Percentiles rank a stretch among this genome's conserved stretches.
phyloP scores from a whole-genome alignment of 345 rosid species.

The Cardamine occulta region DNA sequence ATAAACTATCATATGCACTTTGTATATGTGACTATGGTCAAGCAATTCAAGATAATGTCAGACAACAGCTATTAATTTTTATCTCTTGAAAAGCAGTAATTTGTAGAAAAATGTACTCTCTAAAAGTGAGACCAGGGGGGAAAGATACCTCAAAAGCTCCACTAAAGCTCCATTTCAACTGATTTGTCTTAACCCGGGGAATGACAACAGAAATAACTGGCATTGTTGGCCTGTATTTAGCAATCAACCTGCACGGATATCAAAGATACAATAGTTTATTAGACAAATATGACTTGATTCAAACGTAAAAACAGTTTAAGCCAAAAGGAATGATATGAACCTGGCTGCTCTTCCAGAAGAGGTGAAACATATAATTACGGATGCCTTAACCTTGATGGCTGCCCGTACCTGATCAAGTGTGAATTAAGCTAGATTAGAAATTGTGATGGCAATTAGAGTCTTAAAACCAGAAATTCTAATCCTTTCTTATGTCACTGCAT shows the following conservation, averaged over 20 bases:
- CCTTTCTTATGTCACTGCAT: not conserved
- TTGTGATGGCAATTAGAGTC: not conserved
- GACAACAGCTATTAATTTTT: not conserved
- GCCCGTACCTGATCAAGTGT: constrained; percentile 72
- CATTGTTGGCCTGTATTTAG: constrained; percentile 98
- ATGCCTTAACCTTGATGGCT: constrained; percentile 98
- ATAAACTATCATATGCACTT: too few species aligned
- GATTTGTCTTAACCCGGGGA: constrained; percentile 96
- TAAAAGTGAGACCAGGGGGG: not conserved
- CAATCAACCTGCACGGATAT: constrained; percentile 75
- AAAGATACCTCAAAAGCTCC: constrained; percentile 91
- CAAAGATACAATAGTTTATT: not conserved
- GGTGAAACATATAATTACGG: constrained; percentile 94
- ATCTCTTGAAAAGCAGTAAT: not conserved
- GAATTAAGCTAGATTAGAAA: constrained; percentile 19
- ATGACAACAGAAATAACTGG: constrained; percentile 97
- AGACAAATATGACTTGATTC: not conserved
- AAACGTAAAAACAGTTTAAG: not conserved
- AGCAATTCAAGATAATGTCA: too few species aligned
- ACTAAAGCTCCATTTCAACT: constrained; percentile 94
- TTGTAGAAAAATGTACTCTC: not conserved
- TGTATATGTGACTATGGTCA: too few species aligned
- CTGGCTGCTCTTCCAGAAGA: constrained; percentile 99
- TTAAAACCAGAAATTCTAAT: not conserved
- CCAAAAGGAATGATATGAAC: constrained; percentile 43